Conservation (phyloP, 2,329 filamentous ascomycete genomes). For the Didymella lethalis region DNA sequence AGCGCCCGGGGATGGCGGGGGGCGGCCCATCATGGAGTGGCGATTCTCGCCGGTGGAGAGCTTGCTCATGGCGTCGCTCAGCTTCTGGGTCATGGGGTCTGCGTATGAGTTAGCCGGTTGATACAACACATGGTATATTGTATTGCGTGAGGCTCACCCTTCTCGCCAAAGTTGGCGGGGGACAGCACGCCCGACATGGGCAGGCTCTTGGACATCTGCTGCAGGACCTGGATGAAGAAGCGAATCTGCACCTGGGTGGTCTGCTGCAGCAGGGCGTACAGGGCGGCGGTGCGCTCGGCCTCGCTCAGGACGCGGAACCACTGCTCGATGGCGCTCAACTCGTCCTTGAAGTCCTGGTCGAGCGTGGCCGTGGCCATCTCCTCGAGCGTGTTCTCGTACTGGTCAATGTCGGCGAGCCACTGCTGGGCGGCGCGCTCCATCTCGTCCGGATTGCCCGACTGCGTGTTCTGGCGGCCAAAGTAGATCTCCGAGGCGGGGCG, state of each 20-base stretch:
- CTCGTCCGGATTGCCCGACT: slow-evolving; percentile 76
- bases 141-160: slow-evolving; percentile 64
- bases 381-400: slow-evolving; percentile 97
- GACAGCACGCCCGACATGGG: slow-evolving; percentile 96
- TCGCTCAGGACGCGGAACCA: slow-evolving; percentile 99
- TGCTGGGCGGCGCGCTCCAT: slow-evolving; percentile 95
- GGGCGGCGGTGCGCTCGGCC: slow-evolving; percentile 90
- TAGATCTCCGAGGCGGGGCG: slow-evolving; percentile 93
- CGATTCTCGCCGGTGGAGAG: slow-evolving; percentile 85
- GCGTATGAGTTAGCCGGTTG: background rate
- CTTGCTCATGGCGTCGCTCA: slow-evolving; percentile 97
- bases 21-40: slow-evolving; percentile 79
- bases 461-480: slow-evolving; percentile 78
- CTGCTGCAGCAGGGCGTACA: slow-evolving; percentile 96
- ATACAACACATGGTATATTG: no score
- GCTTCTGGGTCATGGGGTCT: slow-evolving; percentile 97
- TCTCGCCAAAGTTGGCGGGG: slow-evolving; percentile 90
- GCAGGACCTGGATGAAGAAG: slow-evolving; percentile 98
- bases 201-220: slow-evolving; percentile 98
- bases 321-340: slow-evolving; percentile 97
- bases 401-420: slow-evolving; percentile 98
- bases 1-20: slow-evolving; percentile 73
- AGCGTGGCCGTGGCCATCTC: slow-evolving; percentile 99
- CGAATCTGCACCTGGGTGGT: slow-evolving; percentile 98
- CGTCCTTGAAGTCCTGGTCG: slow-evolving; percentile 99